A percentile compares a stretch with the other conserved stretches of the same genome.
Conservation (phyloP, 73 alveolate species). For the Tetrahymena malaccensis region DNA sequence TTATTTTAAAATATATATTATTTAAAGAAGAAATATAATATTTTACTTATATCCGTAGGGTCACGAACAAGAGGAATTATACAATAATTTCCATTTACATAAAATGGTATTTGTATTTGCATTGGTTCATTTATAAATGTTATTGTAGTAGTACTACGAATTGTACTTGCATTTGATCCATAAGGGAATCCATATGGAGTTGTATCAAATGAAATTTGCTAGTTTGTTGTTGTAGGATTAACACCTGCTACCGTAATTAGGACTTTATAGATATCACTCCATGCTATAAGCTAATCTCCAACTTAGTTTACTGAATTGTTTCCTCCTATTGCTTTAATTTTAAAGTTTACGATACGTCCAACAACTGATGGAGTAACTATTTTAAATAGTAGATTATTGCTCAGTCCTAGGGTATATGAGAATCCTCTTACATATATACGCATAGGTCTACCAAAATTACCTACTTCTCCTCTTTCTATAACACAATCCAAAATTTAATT, state of each 20-base stretch:
- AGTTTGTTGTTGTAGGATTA: not conserved
- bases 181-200: not conserved
- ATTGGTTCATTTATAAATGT: not conserved
- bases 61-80: not conserved
- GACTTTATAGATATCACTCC: not conserved
- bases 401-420: not conserved
- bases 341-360: not conserved
- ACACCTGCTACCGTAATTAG: not conserved
- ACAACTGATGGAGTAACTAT: not conserved
- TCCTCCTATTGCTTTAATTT: not conserved
- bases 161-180: not conserved
- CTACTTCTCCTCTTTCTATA: not conserved
- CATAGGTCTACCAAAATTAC: not conserved
- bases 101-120: not conserved
- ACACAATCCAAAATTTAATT: not conserved
- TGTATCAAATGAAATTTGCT: not conserved
- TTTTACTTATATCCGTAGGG: not conserved
- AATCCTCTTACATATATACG: not conserved
- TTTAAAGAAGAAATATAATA: not conserved
- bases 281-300: not conserved
- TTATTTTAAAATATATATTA: not conserved
- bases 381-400: not conserved
- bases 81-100: not conserved
- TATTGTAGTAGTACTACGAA: not conserved
- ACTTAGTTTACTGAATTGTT: not conserved